Conservation (phyloP, 73 alveolate genomes). For the Tetrahymena borealis region DNA sequence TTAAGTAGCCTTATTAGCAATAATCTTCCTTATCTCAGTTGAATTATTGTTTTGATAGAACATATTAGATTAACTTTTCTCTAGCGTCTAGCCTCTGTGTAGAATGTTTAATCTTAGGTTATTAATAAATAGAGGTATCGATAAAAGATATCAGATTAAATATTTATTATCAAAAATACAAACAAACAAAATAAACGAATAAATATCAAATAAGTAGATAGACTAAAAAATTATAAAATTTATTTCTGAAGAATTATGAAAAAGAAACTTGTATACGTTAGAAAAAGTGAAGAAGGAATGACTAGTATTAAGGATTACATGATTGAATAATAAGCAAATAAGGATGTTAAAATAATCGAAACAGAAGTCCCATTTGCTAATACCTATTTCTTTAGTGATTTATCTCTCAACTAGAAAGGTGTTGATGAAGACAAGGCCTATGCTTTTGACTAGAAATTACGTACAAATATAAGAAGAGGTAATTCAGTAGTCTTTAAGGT, state of each 20-base stretch:
- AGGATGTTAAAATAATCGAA: neutral
- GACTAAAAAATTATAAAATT: neutral
- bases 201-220: neutral
- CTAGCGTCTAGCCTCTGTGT: too few species aligned
- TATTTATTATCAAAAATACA: too few species aligned
- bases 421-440: neutral
- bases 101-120: too few species aligned
- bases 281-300: neutral
- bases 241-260: too few species aligned
- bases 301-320: neutral
- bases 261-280: neutral
- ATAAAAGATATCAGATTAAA: too few species aligned
- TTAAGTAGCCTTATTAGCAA: too few species aligned
- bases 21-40: too few species aligned
- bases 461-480: slow-evolving; percentile 40
- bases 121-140: too few species aligned
- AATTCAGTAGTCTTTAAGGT: slow-evolving; percentile 5
- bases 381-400: neutral
- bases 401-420: neutral
- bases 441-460: neutral
- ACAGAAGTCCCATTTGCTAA: neutral
- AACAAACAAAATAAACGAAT: neutral
- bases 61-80: too few species aligned
- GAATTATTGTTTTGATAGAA: too few species aligned
- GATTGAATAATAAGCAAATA: neutral